Evolutionary conservation across 2,329 filamentous ascomycete genomes (phyloP).

Genomic region (Elsinoe ampelina): DNA sequence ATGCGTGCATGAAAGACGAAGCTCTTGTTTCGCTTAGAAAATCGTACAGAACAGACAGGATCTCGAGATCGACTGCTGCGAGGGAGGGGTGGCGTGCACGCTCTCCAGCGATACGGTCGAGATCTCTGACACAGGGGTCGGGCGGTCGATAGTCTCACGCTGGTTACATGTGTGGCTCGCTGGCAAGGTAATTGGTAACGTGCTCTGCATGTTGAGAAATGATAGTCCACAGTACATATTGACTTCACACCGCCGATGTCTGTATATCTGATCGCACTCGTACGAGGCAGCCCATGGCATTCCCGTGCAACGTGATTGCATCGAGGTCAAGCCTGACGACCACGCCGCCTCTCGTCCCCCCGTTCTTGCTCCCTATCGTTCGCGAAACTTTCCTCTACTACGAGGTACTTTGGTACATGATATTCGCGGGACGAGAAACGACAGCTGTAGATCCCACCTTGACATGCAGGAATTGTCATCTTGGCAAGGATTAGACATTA

Average conservation of each 20-base stretch:
- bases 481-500: constrained; percentile 4
- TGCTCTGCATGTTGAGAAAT: neutral
- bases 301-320: neutral
- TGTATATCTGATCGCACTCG: neutral
- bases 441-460: neutral
- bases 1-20: neutral
- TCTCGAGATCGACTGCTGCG: neutral
- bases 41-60: neutral
- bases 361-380: neutral
- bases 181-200: neutral
- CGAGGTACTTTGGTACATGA: constrained; percentile 8
- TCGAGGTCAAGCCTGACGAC: neutral
- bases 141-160: neutral
- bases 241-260: neutral
- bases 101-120: constrained; percentile 1
- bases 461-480: constrained; percentile 10
- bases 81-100: neutral
- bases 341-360: neutral
- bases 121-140: neutral
- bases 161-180: neutral
- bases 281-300: neutral
- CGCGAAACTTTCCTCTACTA: too few relatives aligned
- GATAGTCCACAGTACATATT: neutral
- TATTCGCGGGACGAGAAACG: neutral
- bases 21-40: neutral